Conservation (phyloP, 352 stramenopile species). For the Phytophthora sansomeana region DNA sequence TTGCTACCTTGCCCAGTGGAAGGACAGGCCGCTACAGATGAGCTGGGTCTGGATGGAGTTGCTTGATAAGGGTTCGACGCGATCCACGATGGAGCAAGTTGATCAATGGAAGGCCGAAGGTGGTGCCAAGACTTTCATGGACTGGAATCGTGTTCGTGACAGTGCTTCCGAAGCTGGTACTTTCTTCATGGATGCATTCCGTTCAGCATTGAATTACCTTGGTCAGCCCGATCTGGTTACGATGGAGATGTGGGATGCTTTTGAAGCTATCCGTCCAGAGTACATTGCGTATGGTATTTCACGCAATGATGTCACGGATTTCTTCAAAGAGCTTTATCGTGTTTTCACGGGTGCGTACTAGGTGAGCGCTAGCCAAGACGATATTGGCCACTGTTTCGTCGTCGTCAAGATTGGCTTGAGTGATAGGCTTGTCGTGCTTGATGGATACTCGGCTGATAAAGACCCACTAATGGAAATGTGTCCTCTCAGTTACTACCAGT, state of each 20-base stretch:
- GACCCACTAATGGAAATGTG: neutral
- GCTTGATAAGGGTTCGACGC: neutral
- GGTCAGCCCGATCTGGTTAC: neutral
- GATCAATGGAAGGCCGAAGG: neutral
- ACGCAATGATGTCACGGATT: no score
- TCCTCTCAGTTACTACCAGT: neutral
- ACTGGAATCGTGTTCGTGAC: neutral
- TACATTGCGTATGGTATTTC: no score
- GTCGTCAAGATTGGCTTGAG: no score
- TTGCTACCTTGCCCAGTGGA: slow-evolving; percentile 15
- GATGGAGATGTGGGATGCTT: slow-evolving; percentile 11
- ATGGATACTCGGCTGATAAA: no score
- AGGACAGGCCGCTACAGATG: neutral
- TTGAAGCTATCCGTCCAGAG: no score
- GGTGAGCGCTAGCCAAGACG: no score
- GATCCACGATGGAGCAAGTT: neutral
- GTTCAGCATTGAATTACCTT: neutral
- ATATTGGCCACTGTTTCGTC: no score
- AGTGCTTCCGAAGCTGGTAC: neutral
- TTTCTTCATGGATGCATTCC: slow-evolving; percentile 18
- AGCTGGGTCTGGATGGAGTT: slow-evolving; percentile 20
- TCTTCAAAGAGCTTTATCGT: no score
- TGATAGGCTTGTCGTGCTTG: no score
- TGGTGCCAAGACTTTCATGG: neutral
- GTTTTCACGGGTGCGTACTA: no score